These are phyloP conservation scores for Camellia japonica DNA, from an alignment of 148 eudicot genomes.

Conservation along the genomic window DNA sequence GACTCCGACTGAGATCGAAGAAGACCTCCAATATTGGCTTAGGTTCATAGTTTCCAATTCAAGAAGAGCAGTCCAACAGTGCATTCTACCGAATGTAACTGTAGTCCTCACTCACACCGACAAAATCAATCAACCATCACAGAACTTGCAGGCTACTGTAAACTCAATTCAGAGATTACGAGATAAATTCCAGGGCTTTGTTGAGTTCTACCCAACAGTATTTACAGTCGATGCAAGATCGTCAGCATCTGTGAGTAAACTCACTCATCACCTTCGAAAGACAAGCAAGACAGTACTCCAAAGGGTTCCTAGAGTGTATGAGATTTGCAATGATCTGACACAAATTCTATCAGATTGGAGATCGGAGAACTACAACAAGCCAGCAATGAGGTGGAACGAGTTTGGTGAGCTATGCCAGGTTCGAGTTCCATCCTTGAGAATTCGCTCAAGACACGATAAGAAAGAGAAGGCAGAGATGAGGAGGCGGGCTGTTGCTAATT, in stretches of 20 bases:
- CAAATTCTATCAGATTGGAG: slow-evolving; percentile 76
- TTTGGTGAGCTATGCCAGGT: slow-evolving; percentile 72
- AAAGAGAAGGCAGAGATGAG: slow-evolving; percentile 72
- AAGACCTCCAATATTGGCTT: slow-evolving; percentile 91
- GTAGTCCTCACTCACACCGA: slow-evolving; percentile 74
- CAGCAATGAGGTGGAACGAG: slow-evolving; percentile 82
- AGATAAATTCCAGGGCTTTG: slow-evolving; percentile 62
- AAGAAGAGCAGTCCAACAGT: slow-evolving; percentile 72
- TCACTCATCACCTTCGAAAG: slow-evolving; percentile 64
- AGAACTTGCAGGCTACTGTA: slow-evolving; percentile 51
- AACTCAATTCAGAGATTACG: slow-evolving; percentile 53
- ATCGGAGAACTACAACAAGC: slow-evolving; percentile 57
- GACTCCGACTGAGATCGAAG: slow-evolving; percentile 62
- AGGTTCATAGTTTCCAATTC: slow-evolving; percentile 88
- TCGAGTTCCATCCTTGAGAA: slow-evolving; percentile 66
- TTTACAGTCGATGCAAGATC: slow-evolving; percentile 96
- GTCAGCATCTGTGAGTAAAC: slow-evolving; percentile 65
- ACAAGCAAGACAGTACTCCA: slow-evolving; percentile 64
- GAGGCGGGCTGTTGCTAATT: slow-evolving; percentile 63
- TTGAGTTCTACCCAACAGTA: slow-evolving; percentile 76
- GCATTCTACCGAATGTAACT: slow-evolving; percentile 80
- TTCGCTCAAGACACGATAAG: slow-evolving; percentile 57
- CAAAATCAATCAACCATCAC: slow-evolving; percentile 58
- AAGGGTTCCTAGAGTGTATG: slow-evolving; percentile 81
- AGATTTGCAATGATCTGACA: slow-evolving; percentile 70